phyloP scores from a whole-genome alignment of 805 yeast species.

The Yarrowia sp. region DNA sequence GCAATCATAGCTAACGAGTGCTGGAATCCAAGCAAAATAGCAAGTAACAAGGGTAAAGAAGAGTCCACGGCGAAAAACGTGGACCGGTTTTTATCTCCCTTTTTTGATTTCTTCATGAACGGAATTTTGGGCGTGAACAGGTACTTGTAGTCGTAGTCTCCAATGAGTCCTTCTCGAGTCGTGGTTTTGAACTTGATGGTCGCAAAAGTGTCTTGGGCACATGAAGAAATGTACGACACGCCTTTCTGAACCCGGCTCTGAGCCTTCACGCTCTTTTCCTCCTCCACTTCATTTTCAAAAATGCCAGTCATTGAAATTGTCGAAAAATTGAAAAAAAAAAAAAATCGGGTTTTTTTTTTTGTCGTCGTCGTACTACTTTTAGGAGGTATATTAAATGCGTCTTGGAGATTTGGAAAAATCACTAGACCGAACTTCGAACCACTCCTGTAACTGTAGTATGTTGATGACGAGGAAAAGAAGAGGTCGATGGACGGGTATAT shows the following conservation, averaged over 20 bases:
- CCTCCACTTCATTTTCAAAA: not conserved
- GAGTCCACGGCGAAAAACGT: slow-evolving; percentile 82
- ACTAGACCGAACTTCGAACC: slow-evolving; percentile 24
- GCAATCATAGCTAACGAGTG: slow-evolving; percentile 90
- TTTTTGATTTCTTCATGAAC: slow-evolving; percentile 47
- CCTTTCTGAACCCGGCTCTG: not conserved
- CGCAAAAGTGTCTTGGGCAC: not conserved
- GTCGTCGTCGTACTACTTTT: not conserved
- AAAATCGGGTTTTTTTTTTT: not conserved
- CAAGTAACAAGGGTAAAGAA: slow-evolving; percentile 78
- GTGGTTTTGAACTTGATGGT: slow-evolving; percentile 43
- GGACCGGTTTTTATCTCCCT: slow-evolving; percentile 45
- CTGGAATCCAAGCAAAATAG: slow-evolving; percentile 77
- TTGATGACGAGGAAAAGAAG: slow-evolving; percentile 7
- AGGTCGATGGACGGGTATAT: not conserved
- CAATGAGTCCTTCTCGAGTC: slow-evolving; percentile 75
- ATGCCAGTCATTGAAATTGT: not conserved
- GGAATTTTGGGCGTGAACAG: slow-evolving; percentile 81
- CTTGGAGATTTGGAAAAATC: not conserved
- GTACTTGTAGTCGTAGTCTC: slow-evolving; percentile 79
- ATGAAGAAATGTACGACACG: not conserved
- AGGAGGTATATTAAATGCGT: slow-evolving; percentile 25
- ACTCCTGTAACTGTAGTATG: slow-evolving; percentile 13
- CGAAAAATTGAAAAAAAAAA: not conserved
- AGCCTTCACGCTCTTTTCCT: not conserved